Evolutionary conservation across 2,329 filamentous ascomycete species (phyloP).

Genomic region (Sporothrix inflata): DNA sequence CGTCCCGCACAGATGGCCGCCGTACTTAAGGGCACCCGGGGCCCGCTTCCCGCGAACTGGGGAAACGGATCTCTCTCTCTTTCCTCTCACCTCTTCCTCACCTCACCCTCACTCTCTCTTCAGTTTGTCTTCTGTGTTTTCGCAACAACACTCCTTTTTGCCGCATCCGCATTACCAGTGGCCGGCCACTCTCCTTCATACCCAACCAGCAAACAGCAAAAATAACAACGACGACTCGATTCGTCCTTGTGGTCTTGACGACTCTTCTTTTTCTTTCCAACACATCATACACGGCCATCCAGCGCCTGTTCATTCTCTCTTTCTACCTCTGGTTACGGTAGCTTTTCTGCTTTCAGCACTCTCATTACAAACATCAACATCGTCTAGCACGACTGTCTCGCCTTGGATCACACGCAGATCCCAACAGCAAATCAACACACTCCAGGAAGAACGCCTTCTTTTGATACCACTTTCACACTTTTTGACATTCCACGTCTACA

Average conservation of each 20-base stretch:
- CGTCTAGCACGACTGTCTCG: slow-evolving; percentile 19
- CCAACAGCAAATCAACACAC: not conserved
- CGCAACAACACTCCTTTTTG: slow-evolving; percentile 12
- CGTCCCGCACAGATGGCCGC: slow-evolving; percentile 11
- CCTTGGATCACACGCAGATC: slow-evolving; percentile 15
- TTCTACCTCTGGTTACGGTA: slow-evolving; percentile 26
- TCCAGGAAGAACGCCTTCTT: not conserved
- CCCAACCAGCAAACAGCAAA: slow-evolving; percentile 13
- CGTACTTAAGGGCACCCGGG: not conserved
- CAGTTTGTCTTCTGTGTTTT: slow-evolving; percentile 8
- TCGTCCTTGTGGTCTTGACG: slow-evolving; percentile 15
- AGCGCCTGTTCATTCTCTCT: slow-evolving; percentile 18
- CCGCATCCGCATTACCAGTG: slow-evolving; percentile 19
- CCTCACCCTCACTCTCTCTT: slow-evolving; percentile 14
- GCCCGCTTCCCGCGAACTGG: slow-evolving; percentile 7
- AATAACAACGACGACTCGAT: not conserved
- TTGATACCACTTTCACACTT: not conserved
- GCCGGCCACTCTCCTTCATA: slow-evolving; percentile 28
- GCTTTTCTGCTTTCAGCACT: not conserved
- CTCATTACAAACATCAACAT: slow-evolving; percentile 1
- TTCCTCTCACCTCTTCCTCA: slow-evolving; percentile 15
- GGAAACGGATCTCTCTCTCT: slow-evolving; percentile 17
- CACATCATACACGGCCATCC: slow-evolving; percentile 8
- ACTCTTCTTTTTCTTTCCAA: not conserved
- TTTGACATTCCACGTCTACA: not conserved